Evolutionary conservation across 179 eudicot species (phyloP).

Genomic region (Pouteria campechiana): DNA sequence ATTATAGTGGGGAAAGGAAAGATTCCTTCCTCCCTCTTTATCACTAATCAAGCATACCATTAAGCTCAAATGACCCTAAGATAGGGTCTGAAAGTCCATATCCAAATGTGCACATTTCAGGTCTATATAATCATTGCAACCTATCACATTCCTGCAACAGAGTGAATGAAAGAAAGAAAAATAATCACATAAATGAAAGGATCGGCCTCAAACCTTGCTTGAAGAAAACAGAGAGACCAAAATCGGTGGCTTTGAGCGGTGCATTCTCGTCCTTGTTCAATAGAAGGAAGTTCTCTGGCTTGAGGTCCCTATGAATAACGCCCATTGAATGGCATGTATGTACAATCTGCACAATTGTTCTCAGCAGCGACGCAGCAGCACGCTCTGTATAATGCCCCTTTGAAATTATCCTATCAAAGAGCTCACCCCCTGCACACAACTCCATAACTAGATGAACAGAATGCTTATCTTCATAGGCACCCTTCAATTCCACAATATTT

Average conservation of each 20-base stretch:
- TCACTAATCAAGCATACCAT: too few species aligned
- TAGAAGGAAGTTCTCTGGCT: slow-evolving; percentile 43
- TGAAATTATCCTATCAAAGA: slow-evolving; percentile 39
- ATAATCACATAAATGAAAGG: not conserved
- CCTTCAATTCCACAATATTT: slow-evolving; percentile 35
- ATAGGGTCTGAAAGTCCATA: too few species aligned
- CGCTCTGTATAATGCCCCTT: slow-evolving; percentile 41
- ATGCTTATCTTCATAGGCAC: slow-evolving; percentile 44
- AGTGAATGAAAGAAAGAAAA: too few species aligned
- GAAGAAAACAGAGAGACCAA: slow-evolving; percentile 42
- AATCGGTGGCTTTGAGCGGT: slow-evolving; percentile 39
- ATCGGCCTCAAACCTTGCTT: slow-evolving; percentile 22
- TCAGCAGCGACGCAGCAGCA: slow-evolving; percentile 29
- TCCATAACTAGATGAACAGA: slow-evolving; percentile 47
- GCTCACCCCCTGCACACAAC: slow-evolving; percentile 49
- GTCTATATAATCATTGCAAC: too few species aligned
- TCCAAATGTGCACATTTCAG: too few species aligned
- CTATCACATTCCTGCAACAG: too few species aligned
- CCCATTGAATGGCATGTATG: slow-evolving; percentile 43
- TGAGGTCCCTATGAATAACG: slow-evolving; percentile 45
- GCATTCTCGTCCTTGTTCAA: slow-evolving; percentile 29
- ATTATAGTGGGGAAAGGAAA: too few species aligned
- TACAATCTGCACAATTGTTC: slow-evolving; percentile 43
- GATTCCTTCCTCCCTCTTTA: too few species aligned
- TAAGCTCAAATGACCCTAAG: too few species aligned